Evolutionary conservation across 495 filamentous ascomycete genomes (phyloP).

Genomic region (Xylaria telfairii): DNA sequence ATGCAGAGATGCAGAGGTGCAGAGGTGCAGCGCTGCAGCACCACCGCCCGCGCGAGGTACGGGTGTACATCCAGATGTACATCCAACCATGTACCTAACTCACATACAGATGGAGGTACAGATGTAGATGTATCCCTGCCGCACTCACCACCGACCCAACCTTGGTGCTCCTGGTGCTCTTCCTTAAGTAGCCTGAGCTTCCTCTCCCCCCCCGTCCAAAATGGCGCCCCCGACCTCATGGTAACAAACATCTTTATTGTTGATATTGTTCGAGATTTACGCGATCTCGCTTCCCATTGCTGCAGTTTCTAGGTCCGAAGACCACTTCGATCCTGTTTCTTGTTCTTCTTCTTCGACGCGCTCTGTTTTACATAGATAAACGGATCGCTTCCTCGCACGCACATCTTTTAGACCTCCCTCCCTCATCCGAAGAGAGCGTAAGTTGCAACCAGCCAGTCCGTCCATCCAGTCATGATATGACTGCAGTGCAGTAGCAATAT

Average conservation of each 20-base stretch:
- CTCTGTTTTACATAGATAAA: slow-evolving; percentile 41
- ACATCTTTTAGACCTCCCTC: not conserved
- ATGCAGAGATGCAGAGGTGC: too few relatives aligned
- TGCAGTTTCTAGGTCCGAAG: slow-evolving; percentile 29
- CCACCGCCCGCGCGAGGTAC: too few relatives aligned
- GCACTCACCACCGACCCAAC: slow-evolving; percentile 25
- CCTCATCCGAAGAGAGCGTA: slow-evolving; percentile 36
- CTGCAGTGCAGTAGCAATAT: slow-evolving; percentile 5
- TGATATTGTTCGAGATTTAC: slow-evolving; percentile 37
- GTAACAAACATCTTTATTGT: slow-evolving; percentile 25
- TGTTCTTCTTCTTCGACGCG: slow-evolving; percentile 28
- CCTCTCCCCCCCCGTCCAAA: slow-evolving; percentile 25
- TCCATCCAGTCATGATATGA: too few relatives aligned
- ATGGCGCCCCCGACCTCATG: slow-evolving; percentile 28
- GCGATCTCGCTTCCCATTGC: slow-evolving; percentile 31
- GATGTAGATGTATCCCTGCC: slow-evolving; percentile 26
- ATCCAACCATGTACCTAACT: too few relatives aligned
- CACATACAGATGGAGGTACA: not conserved
- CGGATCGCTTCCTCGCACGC: slow-evolving; percentile 24
- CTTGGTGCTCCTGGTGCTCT: slow-evolving; percentile 17
- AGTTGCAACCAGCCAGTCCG: too few relatives aligned
- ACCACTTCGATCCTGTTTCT: slow-evolving; percentile 30
- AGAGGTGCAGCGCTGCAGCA: too few relatives aligned
- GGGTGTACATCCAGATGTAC: not conserved
- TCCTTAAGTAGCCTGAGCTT: slow-evolving; percentile 26